Conservation (phyloP, 2,329 filamentous ascomycete genomes). For the Ascochyta pisi region DNA sequence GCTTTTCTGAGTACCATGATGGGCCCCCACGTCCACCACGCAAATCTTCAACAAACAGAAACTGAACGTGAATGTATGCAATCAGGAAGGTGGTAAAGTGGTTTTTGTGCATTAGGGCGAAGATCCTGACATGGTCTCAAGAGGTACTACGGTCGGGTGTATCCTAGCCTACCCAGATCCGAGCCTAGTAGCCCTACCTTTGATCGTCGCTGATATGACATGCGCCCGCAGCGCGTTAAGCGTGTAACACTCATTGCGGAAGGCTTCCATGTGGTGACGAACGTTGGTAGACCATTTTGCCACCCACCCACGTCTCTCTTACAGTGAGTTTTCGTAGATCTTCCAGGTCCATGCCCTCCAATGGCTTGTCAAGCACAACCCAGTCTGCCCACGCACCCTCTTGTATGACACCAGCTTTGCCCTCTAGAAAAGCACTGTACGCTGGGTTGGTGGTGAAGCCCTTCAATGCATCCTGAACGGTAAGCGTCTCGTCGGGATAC, state of each 20-base stretch:
- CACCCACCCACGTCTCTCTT: constrained; percentile 72
- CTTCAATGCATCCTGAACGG: constrained; percentile 63
- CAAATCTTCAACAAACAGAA: background rate
- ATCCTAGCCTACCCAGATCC: constrained; percentile 4
- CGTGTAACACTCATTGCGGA: background rate
- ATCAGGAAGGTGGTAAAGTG: constrained; percentile 1
- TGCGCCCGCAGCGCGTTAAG: constrained; percentile 1
- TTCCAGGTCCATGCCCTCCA: constrained; percentile 60
- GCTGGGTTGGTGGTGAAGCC: constrained; percentile 69
- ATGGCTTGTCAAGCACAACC: constrained; percentile 69
- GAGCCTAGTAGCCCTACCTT: background rate
- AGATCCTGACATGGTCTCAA: background rate
- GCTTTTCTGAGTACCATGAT: constrained; percentile 12
- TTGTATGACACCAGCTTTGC: constrained; percentile 64
- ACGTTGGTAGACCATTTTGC: constrained; percentile 51
- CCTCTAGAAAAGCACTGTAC: constrained; percentile 66
- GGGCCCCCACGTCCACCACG: constrained; percentile 3
- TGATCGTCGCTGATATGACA: background rate
- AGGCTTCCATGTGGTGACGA: constrained; percentile 7
- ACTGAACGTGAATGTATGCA: background rate
- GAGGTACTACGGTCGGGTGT: constrained; percentile 3
- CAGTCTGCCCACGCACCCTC: constrained; percentile 71
- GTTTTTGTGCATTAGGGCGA: constrained; percentile 1
- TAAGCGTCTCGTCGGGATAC: constrained; percentile 66
- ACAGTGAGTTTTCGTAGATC: constrained; percentile 62